These are phyloP conservation scores for Glycine latifolia DNA, from an alignment of 306 rosid genomes.

Conservation along the genomic window DNA sequence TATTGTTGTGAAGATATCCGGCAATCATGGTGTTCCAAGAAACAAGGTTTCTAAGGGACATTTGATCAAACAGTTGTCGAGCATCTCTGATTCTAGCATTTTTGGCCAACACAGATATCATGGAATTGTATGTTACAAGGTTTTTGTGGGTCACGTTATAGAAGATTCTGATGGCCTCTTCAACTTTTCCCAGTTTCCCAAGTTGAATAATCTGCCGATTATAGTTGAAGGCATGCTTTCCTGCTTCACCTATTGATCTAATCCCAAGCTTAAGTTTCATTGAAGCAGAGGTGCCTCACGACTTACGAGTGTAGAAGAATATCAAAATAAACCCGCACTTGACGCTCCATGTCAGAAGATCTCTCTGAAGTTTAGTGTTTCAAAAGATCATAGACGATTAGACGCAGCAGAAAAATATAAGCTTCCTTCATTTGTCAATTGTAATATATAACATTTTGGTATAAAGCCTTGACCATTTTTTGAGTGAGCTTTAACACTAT, in stretches of 20 bases:
- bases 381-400: too few relatives aligned
- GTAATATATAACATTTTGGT: too few relatives aligned
- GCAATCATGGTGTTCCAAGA: slow-evolving; percentile 86
- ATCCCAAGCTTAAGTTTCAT: slow-evolving; percentile 44
- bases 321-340: slow-evolving; percentile 21
- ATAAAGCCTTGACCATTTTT: too few relatives aligned
- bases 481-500: too few relatives aligned
- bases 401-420: too few relatives aligned
- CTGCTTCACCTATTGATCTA: slow-evolving; percentile 57
- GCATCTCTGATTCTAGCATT: slow-evolving; percentile 71
- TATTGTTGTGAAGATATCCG: slow-evolving; percentile 71
- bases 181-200: slow-evolving; percentile 74
- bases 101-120: slow-evolving; percentile 73
- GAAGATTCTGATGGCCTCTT: slow-evolving; percentile 71
- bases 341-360: neutral
- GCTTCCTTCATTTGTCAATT: too few relatives aligned
- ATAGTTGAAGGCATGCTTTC: slow-evolving; percentile 59
- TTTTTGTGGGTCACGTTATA: slow-evolving; percentile 61
- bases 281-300: neutral
- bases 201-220: slow-evolving; percentile 62
- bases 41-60: slow-evolving; percentile 68
- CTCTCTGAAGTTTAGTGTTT: too few relatives aligned
- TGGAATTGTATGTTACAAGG: slow-evolving; percentile 81
- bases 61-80: slow-evolving; percentile 72
- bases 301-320: too few relatives aligned